Evolutionary conservation across 352 stramenopile genomes (phyloP), one percentile per base, ranked within the genome.

Genomic region (Stephanocyclus meneghinianus): DNA sequence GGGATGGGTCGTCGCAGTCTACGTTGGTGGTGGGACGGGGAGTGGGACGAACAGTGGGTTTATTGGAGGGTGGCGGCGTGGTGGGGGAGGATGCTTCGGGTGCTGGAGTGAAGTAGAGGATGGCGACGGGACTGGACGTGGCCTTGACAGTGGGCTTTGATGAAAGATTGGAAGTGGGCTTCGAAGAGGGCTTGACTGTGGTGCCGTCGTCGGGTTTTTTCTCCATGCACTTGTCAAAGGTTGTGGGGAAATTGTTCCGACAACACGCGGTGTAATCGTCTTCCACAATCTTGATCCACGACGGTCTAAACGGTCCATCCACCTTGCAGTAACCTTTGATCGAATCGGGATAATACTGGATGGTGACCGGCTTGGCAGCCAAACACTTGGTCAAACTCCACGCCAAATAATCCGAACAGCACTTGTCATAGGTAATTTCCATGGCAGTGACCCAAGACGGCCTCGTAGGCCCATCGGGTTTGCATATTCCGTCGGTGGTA

Each of bases 321-420:
- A 55, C 64, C 37, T 42, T 51, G 21, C 64, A 72, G n/a, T 55
- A 61, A 2, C 64, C 64, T 13, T 40, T 44, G 32, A 37, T 72
- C 0, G 64, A 37, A 53, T 72, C 64, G 35, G 64, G 64, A 21
- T 72, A 72, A 40, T 55, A 72, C 50, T 45, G 8, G 7, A 32
- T 47, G 9, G 9, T 5, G 3, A 16, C 15, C 0, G 60, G 60
- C 3, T 21, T 40, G 60, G 37, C n/a, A 68, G 60, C 44, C 9
- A 65, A 18, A 13, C 57, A 65, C 32, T 65, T 65, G 4, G 30
- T 11, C 15, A 32, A 15, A 50, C 16, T 51, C 40, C 44, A 53
- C 9, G 59, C 10, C 29, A 48, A 51, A 66, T 53, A 51, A 4
- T 66, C 37, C 9, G 15, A 11, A 64, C 56, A 47, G 29, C 29